Evolutionary conservation across 306 rosid genomes (phyloP).

Genomic region (Oemleria cerasiformis): DNA sequence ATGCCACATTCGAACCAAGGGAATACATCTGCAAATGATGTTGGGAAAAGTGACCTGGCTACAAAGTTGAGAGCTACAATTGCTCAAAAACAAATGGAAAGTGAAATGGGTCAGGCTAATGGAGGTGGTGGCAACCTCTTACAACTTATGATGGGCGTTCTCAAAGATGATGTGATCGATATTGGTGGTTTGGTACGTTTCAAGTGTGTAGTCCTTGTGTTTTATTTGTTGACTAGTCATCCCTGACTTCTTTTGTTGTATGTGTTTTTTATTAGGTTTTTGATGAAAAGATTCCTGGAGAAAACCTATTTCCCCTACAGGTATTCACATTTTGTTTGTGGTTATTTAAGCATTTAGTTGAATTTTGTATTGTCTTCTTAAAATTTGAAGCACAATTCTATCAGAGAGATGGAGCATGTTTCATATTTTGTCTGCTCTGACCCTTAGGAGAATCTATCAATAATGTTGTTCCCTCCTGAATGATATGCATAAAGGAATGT

Average conservation of each 20-base stretch:
- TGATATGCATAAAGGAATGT: too few species aligned
- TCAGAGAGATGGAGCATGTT: too few species aligned
- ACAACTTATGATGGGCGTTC: constrained; percentile 82
- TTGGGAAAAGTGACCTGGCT: constrained; percentile 88
- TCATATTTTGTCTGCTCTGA: too few species aligned
- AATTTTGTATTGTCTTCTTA: background rate
- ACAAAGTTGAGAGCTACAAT: constrained; percentile 89
- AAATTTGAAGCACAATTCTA: too few species aligned
- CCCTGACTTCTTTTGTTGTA: constrained; percentile 18
- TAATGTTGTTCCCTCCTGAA: too few species aligned
- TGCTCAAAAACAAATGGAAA: constrained; percentile 90
- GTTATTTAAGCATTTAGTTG: background rate
- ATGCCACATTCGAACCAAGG: constrained; percentile 51
- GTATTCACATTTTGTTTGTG: constrained; percentile 34
- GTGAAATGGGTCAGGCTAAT: constrained; percentile 71
- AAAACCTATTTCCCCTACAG: constrained; percentile 85
- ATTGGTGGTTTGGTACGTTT: constrained; percentile 86
- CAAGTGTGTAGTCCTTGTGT: constrained; percentile 7
- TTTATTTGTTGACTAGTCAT: constrained; percentile 7
- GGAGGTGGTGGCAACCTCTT: constrained; percentile 80
- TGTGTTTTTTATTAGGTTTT: constrained; percentile 57
- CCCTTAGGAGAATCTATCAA: too few species aligned
- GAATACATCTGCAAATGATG: constrained; percentile 47
- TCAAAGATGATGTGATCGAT: constrained; percentile 84
- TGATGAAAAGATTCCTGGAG: constrained; percentile 90